Evolutionary conservation across 2,329 filamentous ascomycete species (phyloP).

Genomic region (Aspergillus transmontanensis): DNA sequence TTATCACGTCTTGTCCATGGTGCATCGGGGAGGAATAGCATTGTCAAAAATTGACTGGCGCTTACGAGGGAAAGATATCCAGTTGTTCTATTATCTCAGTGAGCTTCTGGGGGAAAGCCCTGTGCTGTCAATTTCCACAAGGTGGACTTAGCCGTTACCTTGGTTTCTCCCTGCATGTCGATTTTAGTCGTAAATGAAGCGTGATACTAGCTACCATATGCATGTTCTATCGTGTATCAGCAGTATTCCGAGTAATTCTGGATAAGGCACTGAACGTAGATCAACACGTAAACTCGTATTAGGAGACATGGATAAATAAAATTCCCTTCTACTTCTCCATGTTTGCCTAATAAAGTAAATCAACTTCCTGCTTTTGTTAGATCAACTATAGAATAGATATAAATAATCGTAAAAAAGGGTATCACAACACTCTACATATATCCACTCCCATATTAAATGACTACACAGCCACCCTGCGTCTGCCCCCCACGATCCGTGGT

Average conservation of each 20-base stretch:
- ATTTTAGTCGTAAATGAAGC: conserved; percentile 40
- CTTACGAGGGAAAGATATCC: conserved; percentile 99
- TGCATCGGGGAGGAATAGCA: conserved; percentile 40
- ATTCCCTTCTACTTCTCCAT: neutral
- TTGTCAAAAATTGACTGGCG: conserved; percentile 65
- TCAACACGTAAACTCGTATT: neutral
- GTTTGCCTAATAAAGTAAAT: neutral
- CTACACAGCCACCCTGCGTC: conserved; percentile 44
- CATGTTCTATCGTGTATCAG: conserved; percentile 13
- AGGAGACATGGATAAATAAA: neutral
- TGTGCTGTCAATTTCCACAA: conserved; percentile 75
- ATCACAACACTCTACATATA: conserved; percentile 12
- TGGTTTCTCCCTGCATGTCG: conserved; percentile 48
- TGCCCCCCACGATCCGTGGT: conserved; percentile 58
- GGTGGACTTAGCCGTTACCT: conserved; percentile 89
- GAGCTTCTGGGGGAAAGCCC: conserved; percentile 86
- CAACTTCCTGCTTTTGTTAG: neutral
- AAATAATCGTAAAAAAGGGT: conserved; percentile 8
- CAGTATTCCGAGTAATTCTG: neutral
- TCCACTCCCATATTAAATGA: conserved; percentile 39
- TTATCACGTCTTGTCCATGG: conserved; percentile 31
- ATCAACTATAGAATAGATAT: neutral
- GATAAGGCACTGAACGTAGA: neutral
- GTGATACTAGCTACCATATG: conserved; percentile 36
- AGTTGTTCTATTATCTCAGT: conserved; percentile 47